Evolutionary conservation across 352 stramenopile species (phyloP).

Genomic region (Globisporangium abappressorium): DNA sequence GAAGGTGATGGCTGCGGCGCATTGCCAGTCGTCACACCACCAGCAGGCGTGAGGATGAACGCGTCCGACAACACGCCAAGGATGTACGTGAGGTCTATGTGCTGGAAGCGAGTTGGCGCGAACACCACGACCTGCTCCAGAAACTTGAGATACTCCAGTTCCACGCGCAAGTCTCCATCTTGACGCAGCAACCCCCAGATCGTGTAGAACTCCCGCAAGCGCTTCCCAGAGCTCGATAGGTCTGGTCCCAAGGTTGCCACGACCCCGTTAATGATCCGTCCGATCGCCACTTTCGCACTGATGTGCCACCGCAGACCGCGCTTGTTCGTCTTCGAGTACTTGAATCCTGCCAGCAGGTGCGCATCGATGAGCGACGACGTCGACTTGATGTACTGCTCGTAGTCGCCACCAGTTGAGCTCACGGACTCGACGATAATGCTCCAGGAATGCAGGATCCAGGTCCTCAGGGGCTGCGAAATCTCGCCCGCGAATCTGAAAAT

Average conservation of each 20-base stretch:
- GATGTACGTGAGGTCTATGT: slow-evolving; percentile 54
- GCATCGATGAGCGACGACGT: slow-evolving; percentile 71
- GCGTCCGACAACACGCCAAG: slow-evolving; percentile 55
- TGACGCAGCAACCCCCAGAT: slow-evolving; percentile 72
- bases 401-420: slow-evolving; percentile 66
- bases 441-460: slow-evolving; percentile 84
- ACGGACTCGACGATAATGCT: slow-evolving; percentile 82
- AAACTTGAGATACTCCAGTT: slow-evolving; percentile 79
- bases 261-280: slow-evolving; percentile 65
- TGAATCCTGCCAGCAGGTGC: slow-evolving; percentile 73
- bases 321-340: slow-evolving; percentile 67
- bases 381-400: slow-evolving; percentile 80
- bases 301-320: slow-evolving; percentile 44
- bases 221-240: slow-evolving; percentile 34
- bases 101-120: slow-evolving; percentile 56
- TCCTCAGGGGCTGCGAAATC: slow-evolving; percentile 69
- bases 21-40: neutral
- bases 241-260: slow-evolving; percentile 64
- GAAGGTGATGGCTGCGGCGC: slow-evolving; percentile 14
- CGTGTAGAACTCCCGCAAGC: slow-evolving; percentile 64
- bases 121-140: slow-evolving; percentile 85
- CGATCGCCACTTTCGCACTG: slow-evolving; percentile 55
- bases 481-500: slow-evolving; percentile 73
- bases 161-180: slow-evolving; percentile 61
- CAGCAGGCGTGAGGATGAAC: slow-evolving; percentile 15